Conservation (phyloP, 805 yeast species). For the Yarrowia porcina region DNA sequence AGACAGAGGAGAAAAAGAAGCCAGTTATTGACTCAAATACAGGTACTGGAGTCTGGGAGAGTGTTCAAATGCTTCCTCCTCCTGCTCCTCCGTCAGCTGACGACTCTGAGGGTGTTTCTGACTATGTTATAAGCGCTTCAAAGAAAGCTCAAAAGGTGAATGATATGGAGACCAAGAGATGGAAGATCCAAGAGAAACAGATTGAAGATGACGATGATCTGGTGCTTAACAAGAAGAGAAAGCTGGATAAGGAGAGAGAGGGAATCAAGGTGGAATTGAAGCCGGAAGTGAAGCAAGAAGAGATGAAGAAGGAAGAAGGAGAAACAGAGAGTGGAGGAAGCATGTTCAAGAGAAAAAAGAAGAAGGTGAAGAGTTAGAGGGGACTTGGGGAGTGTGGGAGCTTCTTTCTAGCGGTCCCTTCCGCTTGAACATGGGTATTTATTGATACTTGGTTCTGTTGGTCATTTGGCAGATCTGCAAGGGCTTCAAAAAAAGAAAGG, state of each 20-base stretch:
- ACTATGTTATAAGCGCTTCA: constrained; percentile 6
- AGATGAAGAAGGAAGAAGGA: neutral
- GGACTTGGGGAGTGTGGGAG: too few species aligned
- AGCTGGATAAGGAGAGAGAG: neutral
- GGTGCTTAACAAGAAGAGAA: constrained; percentile 5
- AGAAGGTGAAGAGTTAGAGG: neutral
- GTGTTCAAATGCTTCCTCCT: neutral
- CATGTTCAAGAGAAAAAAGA: constrained; percentile 20
- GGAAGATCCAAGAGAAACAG: constrained; percentile 30
- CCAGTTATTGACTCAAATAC: neutral
- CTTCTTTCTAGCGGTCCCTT: too few species aligned
- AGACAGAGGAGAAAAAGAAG: neutral
- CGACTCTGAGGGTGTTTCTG: neutral
- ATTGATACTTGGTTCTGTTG: too few species aligned
- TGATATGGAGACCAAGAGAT: neutral
- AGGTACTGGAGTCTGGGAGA: constrained; percentile 6
- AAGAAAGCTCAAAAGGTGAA: constrained; percentile 4
- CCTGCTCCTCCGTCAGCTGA: neutral
- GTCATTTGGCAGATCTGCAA: too few species aligned
- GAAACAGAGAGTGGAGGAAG: neutral
- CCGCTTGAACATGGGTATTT: too few species aligned
- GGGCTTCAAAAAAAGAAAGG: too few species aligned
- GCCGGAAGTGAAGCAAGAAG: neutral
- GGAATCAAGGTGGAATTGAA: neutral
- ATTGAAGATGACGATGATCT: constrained; percentile 27